phyloP scores from a whole-genome alignment of 306 rosid species.

The Trifolium repens region DNA sequence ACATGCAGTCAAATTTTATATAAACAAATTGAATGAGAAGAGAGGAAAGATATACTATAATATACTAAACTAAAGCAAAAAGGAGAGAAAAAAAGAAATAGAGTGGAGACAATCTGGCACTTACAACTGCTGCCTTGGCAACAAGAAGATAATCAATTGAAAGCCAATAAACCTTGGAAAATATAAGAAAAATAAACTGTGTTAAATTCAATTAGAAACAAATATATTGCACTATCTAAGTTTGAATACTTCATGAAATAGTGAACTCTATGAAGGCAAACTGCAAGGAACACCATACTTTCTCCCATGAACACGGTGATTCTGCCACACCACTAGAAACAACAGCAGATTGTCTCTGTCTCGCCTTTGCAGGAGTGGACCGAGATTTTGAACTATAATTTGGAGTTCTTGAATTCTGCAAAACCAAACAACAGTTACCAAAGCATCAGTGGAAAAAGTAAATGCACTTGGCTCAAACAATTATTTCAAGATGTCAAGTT shows the following conservation, averaged over 20 bases:
- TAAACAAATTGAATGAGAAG: conserved; percentile 18
- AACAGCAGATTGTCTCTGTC: conserved; percentile 56
- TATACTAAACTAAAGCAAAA: background rate
- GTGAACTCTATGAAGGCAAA: background rate
- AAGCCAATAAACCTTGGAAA: conserved; percentile 88
- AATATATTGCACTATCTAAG: conserved; percentile 10
- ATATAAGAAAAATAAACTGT: conserved; percentile 15
- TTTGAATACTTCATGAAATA: conserved; percentile 19
- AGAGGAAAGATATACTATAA: background rate
- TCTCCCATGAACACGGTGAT: conserved; percentile 67
- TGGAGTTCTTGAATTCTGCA: conserved; percentile 65
- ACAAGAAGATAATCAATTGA: conserved; percentile 80
- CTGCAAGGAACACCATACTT: conserved; percentile 54
- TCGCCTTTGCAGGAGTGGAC: conserved; percentile 57
- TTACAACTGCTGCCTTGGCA: conserved; percentile 86
- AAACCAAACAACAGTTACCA: conserved; percentile 38
- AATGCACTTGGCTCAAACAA: background rate
- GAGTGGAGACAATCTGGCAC: conserved; percentile 43
- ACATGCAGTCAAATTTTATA: conserved; percentile 39
- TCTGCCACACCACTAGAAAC: conserved; percentile 44
- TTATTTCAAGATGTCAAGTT: background rate
- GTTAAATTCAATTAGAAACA: conserved; percentile 32
- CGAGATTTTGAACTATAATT: conserved; percentile 66
- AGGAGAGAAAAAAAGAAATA: conserved; percentile 13
- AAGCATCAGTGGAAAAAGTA: conserved; percentile 1